These are phyloP conservation scores for Acmispon strigosus DNA, from an alignment of 306 rosid species.

Conservation along the genomic window DNA sequence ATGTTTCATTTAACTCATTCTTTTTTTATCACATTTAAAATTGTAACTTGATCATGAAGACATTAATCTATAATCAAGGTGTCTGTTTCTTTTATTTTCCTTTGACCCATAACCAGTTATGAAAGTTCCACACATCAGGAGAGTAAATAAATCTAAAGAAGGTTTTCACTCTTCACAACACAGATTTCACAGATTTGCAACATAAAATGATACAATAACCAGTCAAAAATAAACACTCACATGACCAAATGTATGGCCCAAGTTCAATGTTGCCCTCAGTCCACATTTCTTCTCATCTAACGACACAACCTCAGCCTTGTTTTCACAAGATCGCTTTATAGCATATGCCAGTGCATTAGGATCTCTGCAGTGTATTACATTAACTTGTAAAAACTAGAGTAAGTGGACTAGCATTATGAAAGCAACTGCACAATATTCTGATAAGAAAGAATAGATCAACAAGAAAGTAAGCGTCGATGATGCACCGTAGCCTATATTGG, in stretches of 20 bases:
- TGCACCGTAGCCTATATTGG: not conserved
- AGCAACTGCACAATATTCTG: not conserved
- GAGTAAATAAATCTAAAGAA: not conserved
- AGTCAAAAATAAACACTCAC: slow-evolving; percentile 41
- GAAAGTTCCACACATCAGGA: not conserved
- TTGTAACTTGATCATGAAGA: not conserved
- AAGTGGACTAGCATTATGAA: not conserved
- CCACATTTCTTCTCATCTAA: slow-evolving; percentile 96
- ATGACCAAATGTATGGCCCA: slow-evolving; percentile 98
- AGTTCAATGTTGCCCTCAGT: slow-evolving; percentile 84
- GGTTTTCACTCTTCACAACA: not conserved
- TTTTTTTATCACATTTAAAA: not conserved
- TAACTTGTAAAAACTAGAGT: slow-evolving; percentile 5
- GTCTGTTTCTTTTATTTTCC: too few relatives aligned
- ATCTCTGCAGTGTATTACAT: slow-evolving; percentile 53
- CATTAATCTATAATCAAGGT: not conserved
- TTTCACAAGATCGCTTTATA: slow-evolving; percentile 91
- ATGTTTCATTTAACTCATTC: not conserved
- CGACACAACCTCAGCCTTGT: slow-evolving; percentile 92
- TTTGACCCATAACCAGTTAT: not conserved
- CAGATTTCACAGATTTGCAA: slow-evolving; percentile 8
- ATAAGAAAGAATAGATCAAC: slow-evolving; percentile 3
- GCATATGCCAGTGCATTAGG: slow-evolving; percentile 78
- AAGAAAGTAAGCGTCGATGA: not conserved
- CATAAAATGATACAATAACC: slow-evolving; percentile 7